Percentiles rank a stretch among this genome's conserved stretches.
These are phyloP conservation scores for Neurospora sp. DNA, from an alignment of 2,329 filamentous ascomycete genomes.

Conservation along the genomic window DNA sequence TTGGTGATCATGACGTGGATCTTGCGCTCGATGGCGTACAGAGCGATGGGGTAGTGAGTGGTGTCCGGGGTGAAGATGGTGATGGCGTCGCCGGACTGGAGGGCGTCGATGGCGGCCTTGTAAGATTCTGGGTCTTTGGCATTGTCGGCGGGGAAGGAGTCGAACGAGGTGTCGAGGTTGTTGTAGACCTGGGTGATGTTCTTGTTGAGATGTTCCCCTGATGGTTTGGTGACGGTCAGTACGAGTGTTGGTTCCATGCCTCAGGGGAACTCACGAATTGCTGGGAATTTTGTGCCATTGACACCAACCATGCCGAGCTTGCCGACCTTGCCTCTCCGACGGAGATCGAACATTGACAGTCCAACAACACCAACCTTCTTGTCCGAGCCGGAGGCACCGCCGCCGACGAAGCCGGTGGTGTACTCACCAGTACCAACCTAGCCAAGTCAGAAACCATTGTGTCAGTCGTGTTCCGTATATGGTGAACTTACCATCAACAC, in stretches of 20 bases:
- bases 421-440: constrained; percentile 93
- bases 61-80: constrained; percentile 95
- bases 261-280: constrained; percentile 57
- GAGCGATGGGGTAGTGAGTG: constrained; percentile 83
- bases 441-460: constrained; percentile 4
- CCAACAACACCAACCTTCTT: constrained; percentile 95
- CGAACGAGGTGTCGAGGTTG: constrained; percentile 75
- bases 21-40: constrained; percentile 81
- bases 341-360: constrained; percentile 79
- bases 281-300: constrained; percentile 81
- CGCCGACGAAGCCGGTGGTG: constrained; percentile 88
- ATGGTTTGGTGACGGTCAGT: constrained; percentile 2
- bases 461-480: constrained; percentile 1
- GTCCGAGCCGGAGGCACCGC: constrained; percentile 74
- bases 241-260: not conserved
- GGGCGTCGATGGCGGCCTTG: constrained; percentile 77
- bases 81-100: constrained; percentile 76
- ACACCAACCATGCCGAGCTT: constrained; percentile 79
- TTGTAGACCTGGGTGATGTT: constrained; percentile 89
- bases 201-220: constrained; percentile 72
- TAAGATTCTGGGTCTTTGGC: constrained; percentile 69
- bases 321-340: constrained; percentile 78
- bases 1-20: constrained; percentile 93
- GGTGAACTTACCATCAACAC: constrained; percentile 55
- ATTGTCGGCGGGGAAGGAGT: constrained; percentile 71